Percentiles rank a stretch among this genome's conserved stretches.
Conservation (phyloP, 2,329 filamentous ascomycete species). For the Rhynchosporium secalis region DNA sequence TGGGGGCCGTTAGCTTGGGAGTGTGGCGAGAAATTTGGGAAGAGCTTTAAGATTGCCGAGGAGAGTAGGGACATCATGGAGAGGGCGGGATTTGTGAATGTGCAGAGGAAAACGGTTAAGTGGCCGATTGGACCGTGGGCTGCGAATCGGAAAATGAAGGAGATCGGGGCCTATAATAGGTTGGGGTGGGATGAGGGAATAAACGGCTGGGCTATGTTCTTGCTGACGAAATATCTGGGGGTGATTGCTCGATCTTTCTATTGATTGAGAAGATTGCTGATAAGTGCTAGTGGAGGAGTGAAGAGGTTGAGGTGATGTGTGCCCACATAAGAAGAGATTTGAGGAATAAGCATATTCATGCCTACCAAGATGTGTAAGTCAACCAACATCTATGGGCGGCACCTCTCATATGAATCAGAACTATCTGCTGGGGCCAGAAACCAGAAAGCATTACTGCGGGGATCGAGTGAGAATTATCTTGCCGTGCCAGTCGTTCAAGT, state of each 20-base stretch:
- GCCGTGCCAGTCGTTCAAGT: too few species aligned
- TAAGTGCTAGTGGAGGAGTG: constrained; percentile 22
- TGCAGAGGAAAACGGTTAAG: constrained; percentile 30
- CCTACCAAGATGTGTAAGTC: constrained; percentile 23
- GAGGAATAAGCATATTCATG: constrained; percentile 20
- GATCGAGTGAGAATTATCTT: background rate
- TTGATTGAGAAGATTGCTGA: background rate
- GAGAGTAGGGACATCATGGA: constrained; percentile 21
- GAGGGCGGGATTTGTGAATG: constrained; percentile 35
- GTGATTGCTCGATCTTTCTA: constrained; percentile 11
- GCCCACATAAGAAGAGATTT: constrained; percentile 21
- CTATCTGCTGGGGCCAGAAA: constrained; percentile 11
- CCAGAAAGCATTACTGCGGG: background rate
- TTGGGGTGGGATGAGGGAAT: constrained; percentile 22
- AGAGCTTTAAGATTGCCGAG: constrained; percentile 40
- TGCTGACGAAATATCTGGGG: constrained; percentile 24
- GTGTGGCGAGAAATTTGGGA: constrained; percentile 42
- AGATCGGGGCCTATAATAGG: constrained; percentile 27
- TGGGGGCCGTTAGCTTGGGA: constrained; percentile 45
- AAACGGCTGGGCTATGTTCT: constrained; percentile 22
- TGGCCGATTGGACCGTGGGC: constrained; percentile 39
- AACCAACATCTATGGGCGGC: too few species aligned
- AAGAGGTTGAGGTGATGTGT: constrained; percentile 21
- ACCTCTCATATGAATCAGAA: background rate
- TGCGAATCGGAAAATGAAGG: constrained; percentile 32